Evolutionary conservation across 176 grass and related monocot genomes (phyloP).

Genomic region (Ananas comosus): DNA sequence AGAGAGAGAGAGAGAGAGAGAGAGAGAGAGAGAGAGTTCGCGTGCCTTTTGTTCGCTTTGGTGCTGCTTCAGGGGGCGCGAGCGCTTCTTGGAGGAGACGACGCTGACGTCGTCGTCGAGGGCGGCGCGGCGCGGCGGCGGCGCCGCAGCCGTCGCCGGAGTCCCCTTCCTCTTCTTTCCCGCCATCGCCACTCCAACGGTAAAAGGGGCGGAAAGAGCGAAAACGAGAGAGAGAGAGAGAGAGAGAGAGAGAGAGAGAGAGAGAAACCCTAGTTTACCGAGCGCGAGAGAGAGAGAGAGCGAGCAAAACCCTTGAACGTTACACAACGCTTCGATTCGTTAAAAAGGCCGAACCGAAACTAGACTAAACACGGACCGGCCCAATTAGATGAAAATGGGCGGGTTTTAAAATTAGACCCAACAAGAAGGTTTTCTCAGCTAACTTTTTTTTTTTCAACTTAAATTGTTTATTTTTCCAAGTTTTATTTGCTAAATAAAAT

Average conservation of each 20-base stretch:
- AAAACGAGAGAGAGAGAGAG: not conserved
- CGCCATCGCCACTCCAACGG: conserved; percentile 25
- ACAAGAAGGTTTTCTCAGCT: too few relatives aligned
- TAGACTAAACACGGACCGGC: too few relatives aligned
- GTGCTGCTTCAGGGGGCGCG: conserved; percentile 49
- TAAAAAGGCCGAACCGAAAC: too few relatives aligned
- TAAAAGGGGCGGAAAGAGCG: not conserved
- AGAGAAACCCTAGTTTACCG: too few relatives aligned
- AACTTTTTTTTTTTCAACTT: too few relatives aligned
- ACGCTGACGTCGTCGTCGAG: conserved; percentile 41
- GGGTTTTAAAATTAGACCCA: too few relatives aligned
- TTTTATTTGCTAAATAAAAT: too few relatives aligned
- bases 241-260: not conserved
- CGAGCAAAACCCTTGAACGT: too few relatives aligned
- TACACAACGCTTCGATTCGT: too few relatives aligned
- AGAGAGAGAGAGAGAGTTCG: not conserved
- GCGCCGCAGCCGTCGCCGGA: conserved; percentile 15
- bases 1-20: not conserved
- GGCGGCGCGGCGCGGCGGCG: conserved; percentile 25
- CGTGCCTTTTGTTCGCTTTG: conserved; percentile 52
- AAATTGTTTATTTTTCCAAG: too few relatives aligned
- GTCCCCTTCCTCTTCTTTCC: conserved; percentile 67
- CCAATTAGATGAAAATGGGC: too few relatives aligned
- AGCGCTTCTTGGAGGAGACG: conserved; percentile 52
- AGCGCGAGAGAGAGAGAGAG: too few relatives aligned